phyloP scores from a whole-genome alignment of 352 stramenopile species.

The Peronospora belbahrii region DNA sequence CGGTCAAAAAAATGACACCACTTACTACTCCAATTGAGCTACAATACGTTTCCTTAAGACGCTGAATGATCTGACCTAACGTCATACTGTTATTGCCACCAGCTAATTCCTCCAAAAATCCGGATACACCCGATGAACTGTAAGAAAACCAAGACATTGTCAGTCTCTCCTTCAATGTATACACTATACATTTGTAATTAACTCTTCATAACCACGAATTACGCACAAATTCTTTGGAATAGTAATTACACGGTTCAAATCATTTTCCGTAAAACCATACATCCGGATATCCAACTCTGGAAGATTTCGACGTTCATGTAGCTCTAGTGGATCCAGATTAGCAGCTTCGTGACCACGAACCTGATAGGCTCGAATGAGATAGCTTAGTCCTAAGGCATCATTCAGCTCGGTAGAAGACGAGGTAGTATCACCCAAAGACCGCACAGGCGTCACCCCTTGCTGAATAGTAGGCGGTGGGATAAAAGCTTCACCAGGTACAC shows the following conservation, averaged over 20 bases:
- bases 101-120: conserved; percentile 81
- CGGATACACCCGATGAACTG: conserved; percentile 80
- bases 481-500: conserved; percentile 72
- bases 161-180: neutral
- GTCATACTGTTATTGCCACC: conserved; percentile 81
- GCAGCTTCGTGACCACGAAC: conserved; percentile 93
- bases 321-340: conserved; percentile 95
- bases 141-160: conserved; percentile 1
- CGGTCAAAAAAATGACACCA: too few relatives aligned
- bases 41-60: conserved; percentile 96
- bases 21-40: conserved; percentile 90
- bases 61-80: conserved; percentile 90
- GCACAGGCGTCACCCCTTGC: conserved; percentile 57
- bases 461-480: conserved; percentile 77
- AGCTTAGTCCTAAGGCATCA: conserved; percentile 88
- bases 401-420: conserved; percentile 45
- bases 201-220: conserved; percentile 1
- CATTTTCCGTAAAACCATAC: conserved; percentile 88
- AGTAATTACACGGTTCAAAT: conserved; percentile 84
- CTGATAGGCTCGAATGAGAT: conserved; percentile 97
- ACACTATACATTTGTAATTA: conserved; percentile 9
- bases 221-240: conserved; percentile 86
- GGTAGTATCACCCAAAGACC: conserved; percentile 30
- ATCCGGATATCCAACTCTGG: conserved; percentile 87
- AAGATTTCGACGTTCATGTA: conserved; percentile 60